phyloP scores from a whole-genome alignment of 192 early-diverging fungal genomes.

The Backusella morwellensis region DNA sequence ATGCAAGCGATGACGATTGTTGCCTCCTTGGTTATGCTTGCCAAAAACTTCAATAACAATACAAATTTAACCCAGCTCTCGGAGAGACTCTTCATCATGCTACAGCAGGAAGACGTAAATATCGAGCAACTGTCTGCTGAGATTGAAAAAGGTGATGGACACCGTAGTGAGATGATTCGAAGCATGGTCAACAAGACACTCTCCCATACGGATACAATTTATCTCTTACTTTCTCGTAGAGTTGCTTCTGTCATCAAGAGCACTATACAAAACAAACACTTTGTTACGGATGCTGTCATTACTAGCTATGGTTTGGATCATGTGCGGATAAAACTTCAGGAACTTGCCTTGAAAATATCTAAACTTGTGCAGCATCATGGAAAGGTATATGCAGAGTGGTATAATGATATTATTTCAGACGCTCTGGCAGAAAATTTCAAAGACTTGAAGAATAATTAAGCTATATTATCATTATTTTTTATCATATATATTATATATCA shows the following conservation, averaged over 20 bases:
- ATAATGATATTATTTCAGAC: slow-evolving; percentile 25
- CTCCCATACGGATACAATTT: slow-evolving; percentile 40
- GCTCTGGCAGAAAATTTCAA: not conserved
- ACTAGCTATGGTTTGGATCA: slow-evolving; percentile 33
- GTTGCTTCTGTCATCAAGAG: slow-evolving; percentile 30
- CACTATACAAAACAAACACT: slow-evolving; percentile 28
- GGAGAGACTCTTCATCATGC: slow-evolving; percentile 25
- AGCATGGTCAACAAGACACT: slow-evolving; percentile 48
- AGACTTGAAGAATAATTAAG: not conserved
- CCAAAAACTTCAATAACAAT: slow-evolving; percentile 49
- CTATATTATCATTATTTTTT: not conserved
- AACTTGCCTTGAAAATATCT: slow-evolving; percentile 25
- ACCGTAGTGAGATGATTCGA: slow-evolving; percentile 25
- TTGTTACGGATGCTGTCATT: slow-evolving; percentile 29
- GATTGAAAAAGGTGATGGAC: slow-evolving; percentile 15
- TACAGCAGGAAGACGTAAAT: slow-evolving; percentile 22
- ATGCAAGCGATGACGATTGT: slow-evolving; percentile 64
- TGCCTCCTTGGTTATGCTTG: slow-evolving; percentile 67
- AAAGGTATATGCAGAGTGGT: slow-evolving; percentile 38
- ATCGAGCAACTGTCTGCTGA: slow-evolving; percentile 35
- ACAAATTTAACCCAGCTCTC: slow-evolving; percentile 12
- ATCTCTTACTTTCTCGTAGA: slow-evolving; percentile 35
- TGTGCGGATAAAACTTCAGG: slow-evolving; percentile 25
- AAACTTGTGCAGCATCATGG: slow-evolving; percentile 33
- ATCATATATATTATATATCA: not conserved